These are phyloP conservation scores for Cercospora sp. DNA, from an alignment of 2,329 filamentous ascomycete species.

Conservation along the genomic window DNA sequence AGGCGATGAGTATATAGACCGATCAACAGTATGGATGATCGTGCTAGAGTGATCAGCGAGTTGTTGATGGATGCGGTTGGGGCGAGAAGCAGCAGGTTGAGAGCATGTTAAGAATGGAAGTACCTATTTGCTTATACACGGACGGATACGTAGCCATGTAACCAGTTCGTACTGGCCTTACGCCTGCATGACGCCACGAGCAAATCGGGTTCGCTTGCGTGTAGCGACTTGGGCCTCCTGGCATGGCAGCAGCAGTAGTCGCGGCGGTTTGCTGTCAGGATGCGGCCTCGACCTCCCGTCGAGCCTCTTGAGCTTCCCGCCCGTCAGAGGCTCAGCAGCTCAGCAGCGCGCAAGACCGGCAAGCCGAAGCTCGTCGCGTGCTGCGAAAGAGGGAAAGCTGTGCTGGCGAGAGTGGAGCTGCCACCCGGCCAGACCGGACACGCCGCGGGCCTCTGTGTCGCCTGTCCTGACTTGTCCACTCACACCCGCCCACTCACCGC, in stretches of 20 bases:
- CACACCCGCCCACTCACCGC: not conserved
- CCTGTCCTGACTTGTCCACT: not conserved
- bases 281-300: not conserved
- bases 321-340: not conserved
- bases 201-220: conserved; percentile 12
- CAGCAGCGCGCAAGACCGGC: not conserved
- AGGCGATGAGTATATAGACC: not conserved
- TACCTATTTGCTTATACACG: conserved; percentile 6
- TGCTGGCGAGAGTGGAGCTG: not conserved
- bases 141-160: conserved; percentile 11
- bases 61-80: not conserved
- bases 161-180: conserved; percentile 5
- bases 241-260: not conserved
- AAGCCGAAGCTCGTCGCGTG: not conserved
- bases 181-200: conserved; percentile 13
- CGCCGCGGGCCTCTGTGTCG: not conserved
- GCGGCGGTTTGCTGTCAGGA: not conserved
- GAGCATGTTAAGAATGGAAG: not conserved
- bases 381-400: not conserved
- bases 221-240: conserved; percentile 5
- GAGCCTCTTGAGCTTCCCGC: not conserved
- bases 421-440: not conserved
- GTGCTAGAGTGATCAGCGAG: not conserved
- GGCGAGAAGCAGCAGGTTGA: not conserved
- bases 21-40: not conserved